Evolutionary conservation across 441 rosid species (phyloP), one percentile per base, ranked within the genome.

Genomic region (Pelargonium citronellum): DNA sequence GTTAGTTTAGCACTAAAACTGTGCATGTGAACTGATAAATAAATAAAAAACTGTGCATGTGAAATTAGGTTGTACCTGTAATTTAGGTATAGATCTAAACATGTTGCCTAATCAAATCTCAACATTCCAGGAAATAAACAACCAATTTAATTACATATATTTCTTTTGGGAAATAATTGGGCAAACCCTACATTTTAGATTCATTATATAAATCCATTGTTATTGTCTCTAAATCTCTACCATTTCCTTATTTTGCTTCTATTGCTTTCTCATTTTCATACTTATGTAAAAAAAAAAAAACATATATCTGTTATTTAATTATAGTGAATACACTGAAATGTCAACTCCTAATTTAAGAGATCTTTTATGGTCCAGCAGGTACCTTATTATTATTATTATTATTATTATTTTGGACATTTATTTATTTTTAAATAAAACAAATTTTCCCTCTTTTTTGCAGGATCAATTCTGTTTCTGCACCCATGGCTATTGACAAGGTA

Each of bases 61-160:
- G 64, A 20, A 58, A 58, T 58, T 58, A 58, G 34, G 64, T 10
- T 19, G 24, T 16, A 55, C 62, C 62, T 55, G 11, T 55, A 20
- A 58, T 58, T 58, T 58, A 58, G 64, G 64, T 20, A 2, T 4
- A 34, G 1, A 34, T 9, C 2, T 19, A 12, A 58, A 20, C n/a
- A 8, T 19, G 13, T 12, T 58, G 34, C 8, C 27, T 4, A 11
- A 13, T 13, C 8, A 20, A 8, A 9, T 1, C 3, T 17, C 11
- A n/a, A 53, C 19, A 53, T 53, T 20, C 62, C 62, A 55, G 24
- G 62, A 58, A 20, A 58, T 58, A 19, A 20, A 58, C 34, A 58
- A 22, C 64, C 34, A 19, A 20, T 58, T 58, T 16, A 19, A 12
- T 58, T 20, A 55, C 7, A 16, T 55, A 11, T 11, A 11, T 49